Base-by-base conservation (phyloP, 371 early-diverging fungal genomes). In the Rhizopus arrhizus region DNA sequence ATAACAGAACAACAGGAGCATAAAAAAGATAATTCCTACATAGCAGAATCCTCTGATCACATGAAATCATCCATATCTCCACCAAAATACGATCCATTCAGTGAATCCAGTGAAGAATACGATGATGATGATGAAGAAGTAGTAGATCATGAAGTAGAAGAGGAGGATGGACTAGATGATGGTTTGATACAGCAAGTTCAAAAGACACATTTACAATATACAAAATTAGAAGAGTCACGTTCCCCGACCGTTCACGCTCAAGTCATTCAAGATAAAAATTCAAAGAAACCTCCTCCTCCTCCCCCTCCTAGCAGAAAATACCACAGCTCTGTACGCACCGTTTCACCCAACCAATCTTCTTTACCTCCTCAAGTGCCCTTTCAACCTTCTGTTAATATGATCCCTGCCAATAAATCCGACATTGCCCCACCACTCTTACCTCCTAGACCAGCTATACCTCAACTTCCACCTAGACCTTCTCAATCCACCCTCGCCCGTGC, bases 271-370 rank as follows among this genome's bases (percentile, higher is more conserved):
- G 52, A 46, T 29, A 31, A 53, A 63, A 53, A 10, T 13, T 7
- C 60, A 42, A 48, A 59, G 34, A 56, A 63, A 45, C 69, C 68
- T 4, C 79, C 74, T 3, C 74, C 76, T 0, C 76, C 75, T 7
- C 75, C 76, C 11, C 74, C 78, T 10, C 73, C 74, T 0, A 75
- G 74, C 42, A 73, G 66, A 57, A 78, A 75, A 58, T 75, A 75
- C 46, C 75, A 75, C 41, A 65, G 68, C 13, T 38, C 73, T 48
- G 64, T 61, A 13, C 67, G 61, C 31, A 33, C 58, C 11, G 47
- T 62, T 13, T 10, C 53, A 22, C 58, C 61, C 53, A 47, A 51
- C 36, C 51, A 52, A 45, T 5, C 29, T n/a, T 56, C 59, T 35
- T 2, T 34, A 28, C 28, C 45, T 33, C 38, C 58, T n/a, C 62